These are phyloP conservation scores for Avena atlantica DNA, from an alignment of 176 grass and related monocot genomes.

Conservation along the genomic window DNA sequence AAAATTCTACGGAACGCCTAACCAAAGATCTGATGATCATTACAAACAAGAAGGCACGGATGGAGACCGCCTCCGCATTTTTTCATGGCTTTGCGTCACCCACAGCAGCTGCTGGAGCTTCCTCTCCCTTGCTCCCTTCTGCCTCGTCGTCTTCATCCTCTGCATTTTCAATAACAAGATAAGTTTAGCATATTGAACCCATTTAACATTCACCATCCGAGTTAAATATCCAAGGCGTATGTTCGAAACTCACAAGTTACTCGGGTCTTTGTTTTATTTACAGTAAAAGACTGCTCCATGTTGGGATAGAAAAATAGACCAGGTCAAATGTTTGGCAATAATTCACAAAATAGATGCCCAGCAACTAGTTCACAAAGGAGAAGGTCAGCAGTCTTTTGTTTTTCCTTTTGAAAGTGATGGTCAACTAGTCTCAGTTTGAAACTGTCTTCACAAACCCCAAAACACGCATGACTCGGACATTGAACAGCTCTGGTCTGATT, in stretches of 20 bases:
- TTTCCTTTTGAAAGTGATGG: neutral
- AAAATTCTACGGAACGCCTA: constrained; percentile 13
- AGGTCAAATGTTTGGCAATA: neutral
- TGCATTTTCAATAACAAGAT: constrained; percentile 16
- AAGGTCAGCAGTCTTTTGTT: neutral
- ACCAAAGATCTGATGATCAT: neutral
- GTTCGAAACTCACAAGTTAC: neutral
- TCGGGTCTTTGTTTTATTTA: neutral
- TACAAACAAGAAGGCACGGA: constrained; percentile 5
- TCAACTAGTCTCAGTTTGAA: neutral
- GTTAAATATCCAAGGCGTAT: neutral
- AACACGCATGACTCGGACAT: neutral
- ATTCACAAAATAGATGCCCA: neutral
- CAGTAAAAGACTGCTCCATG: neutral
- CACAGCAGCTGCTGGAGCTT: constrained; percentile 20
- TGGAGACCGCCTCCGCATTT: neutral
- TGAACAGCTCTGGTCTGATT: neutral
- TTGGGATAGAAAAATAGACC: neutral
- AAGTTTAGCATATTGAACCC: neutral
- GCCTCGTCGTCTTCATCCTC: neutral
- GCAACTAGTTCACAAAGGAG: neutral
- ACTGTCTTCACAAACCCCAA: neutral
- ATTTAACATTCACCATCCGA: neutral
- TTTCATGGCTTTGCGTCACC: constrained; percentile 49
- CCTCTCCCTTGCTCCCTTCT: constrained; percentile 36